phyloP scores from a whole-genome alignment of 495 filamentous ascomycete genomes.

The Podospora appendiculata region DNA sequence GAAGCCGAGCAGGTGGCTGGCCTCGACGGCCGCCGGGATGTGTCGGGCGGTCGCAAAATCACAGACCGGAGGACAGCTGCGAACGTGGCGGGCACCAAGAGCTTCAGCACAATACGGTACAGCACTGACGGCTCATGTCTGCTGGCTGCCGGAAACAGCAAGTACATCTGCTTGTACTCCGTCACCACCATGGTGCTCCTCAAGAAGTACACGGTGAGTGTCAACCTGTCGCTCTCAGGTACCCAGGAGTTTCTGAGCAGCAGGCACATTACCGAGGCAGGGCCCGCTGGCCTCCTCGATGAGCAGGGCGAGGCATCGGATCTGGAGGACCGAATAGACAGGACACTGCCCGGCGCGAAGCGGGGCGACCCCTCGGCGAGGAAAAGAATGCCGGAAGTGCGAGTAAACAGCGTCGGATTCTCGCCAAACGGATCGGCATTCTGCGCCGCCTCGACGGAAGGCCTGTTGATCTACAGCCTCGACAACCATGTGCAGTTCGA shows the following conservation, averaged over 20 bases:
- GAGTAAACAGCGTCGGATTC: slow-evolving; percentile 80
- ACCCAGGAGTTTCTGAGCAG: slow-evolving; percentile 97
- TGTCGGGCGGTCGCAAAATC: slow-evolving; percentile 84
- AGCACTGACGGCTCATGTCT: slow-evolving; percentile 87
- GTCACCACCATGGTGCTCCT: slow-evolving; percentile 80
- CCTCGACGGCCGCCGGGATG: slow-evolving; percentile 81
- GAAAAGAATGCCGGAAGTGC: slow-evolving; percentile 69
- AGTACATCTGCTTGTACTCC: slow-evolving; percentile 94
- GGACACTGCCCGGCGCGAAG: slow-evolving; percentile 78
- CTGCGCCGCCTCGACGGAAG: slow-evolving; percentile 92
- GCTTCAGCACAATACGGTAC: slow-evolving; percentile 80
- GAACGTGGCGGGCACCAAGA: slow-evolving; percentile 81
- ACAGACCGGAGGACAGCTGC: slow-evolving; percentile 84
- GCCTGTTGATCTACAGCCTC: slow-evolving; percentile 83
- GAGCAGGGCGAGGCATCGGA: slow-evolving; percentile 84
- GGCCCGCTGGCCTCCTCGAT: slow-evolving; percentile 74
- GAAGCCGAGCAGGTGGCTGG: slow-evolving; percentile 76
- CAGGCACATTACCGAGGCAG: slow-evolving; percentile 81
- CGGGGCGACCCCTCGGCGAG: slow-evolving; percentile 73
- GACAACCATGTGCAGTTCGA: slow-evolving; percentile 79
- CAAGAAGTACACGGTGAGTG: slow-evolving; percentile 88
- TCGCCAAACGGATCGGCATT: slow-evolving; percentile 82
- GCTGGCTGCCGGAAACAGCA: slow-evolving; percentile 87
- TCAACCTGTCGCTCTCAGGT: slow-evolving; percentile 88
- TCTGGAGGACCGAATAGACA: slow-evolving; percentile 74